Percentiles rank a stretch among this genome's conserved stretches.
Conservation (phyloP, 169 alveolate species). For the Cryptosporidium meleagridis region DNA sequence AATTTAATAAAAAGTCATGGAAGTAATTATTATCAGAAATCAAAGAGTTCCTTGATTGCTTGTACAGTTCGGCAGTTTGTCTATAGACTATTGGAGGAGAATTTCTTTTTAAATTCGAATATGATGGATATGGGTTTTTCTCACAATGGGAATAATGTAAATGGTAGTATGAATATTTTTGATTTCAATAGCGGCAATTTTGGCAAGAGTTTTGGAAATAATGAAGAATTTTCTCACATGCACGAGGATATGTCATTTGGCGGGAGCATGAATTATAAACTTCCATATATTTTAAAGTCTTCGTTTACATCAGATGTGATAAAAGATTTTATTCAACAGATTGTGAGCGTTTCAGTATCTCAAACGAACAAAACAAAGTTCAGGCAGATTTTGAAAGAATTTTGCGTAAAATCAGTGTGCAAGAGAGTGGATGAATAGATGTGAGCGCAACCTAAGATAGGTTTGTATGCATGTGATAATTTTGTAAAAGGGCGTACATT, state of each 20-base stretch:
- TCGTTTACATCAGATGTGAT: conserved; percentile 30
- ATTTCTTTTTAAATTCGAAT: not conserved
- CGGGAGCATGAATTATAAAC: not conserved
- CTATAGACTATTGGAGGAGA: not conserved
- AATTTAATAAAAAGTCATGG: not conserved
- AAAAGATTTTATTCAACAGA: conserved; percentile 35
- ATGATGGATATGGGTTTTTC: not conserved
- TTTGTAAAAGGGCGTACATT: not conserved
- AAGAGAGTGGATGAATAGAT: conserved; percentile 7
- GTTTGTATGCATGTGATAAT: not conserved
- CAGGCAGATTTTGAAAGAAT: conserved; percentile 66
- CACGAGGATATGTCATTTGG: not conserved
- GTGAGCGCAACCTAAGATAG: not conserved
- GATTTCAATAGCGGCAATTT: not conserved
- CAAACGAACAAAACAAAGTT: conserved; percentile 55
- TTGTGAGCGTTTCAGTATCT: conserved; percentile 35
- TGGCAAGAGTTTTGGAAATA: not conserved
- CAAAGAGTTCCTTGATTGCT: conserved; percentile 2
- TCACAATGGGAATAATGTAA: not conserved
- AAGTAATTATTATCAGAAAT: not conserved
- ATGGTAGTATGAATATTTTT: not conserved
- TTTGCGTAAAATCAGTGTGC: conserved; percentile 39
- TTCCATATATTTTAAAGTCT: not conserved
- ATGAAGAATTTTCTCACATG: not conserved
- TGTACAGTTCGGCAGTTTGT: conserved; percentile 1